phyloP scores from a whole-genome alignment of 495 filamentous ascomycete species.

The Friedmanniomyces endolithicus region DNA sequence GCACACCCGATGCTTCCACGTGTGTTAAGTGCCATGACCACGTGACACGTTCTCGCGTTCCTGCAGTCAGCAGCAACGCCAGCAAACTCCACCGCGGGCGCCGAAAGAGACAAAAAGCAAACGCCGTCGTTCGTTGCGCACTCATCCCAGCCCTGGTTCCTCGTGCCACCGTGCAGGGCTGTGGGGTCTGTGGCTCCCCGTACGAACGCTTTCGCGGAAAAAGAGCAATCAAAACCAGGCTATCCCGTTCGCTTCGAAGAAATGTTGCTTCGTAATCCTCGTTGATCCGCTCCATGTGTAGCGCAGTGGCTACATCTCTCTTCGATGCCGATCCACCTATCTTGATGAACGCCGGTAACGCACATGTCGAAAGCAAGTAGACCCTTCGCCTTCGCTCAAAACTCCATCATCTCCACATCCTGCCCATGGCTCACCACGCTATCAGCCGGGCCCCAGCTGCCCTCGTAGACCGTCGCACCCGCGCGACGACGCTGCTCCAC shows the following conservation, averaged over 20 bases:
- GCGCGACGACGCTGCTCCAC: constrained; percentile 59
- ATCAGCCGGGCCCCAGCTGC: constrained; percentile 82
- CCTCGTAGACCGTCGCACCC: constrained; percentile 84
- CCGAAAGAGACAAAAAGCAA: no score
- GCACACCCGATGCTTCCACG: no score
- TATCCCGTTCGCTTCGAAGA: neutral
- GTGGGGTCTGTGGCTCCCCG: neutral
- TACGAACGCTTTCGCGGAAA: neutral
- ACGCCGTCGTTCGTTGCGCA: neutral
- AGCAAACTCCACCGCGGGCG: no score
- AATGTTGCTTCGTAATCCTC: neutral
- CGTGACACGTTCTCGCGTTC: no score
- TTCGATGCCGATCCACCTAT: neutral
- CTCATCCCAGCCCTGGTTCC: neutral
- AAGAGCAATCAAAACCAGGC: neutral
- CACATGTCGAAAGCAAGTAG: neutral
- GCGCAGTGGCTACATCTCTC: neutral
- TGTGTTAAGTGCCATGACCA: no score
- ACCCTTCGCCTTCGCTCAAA: neutral
- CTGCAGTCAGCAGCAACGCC: no score
- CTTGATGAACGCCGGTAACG: neutral
- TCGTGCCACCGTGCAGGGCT: neutral
- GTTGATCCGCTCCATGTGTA: neutral
- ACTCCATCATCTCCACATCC: constrained; percentile 61
- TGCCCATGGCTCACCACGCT: constrained; percentile 45